A percentile compares a stretch with the other conserved stretches of the same genome.
Evolutionary conservation across 148 eudicot genomes (phyloP).

Genomic region (Cornus controversa): DNA sequence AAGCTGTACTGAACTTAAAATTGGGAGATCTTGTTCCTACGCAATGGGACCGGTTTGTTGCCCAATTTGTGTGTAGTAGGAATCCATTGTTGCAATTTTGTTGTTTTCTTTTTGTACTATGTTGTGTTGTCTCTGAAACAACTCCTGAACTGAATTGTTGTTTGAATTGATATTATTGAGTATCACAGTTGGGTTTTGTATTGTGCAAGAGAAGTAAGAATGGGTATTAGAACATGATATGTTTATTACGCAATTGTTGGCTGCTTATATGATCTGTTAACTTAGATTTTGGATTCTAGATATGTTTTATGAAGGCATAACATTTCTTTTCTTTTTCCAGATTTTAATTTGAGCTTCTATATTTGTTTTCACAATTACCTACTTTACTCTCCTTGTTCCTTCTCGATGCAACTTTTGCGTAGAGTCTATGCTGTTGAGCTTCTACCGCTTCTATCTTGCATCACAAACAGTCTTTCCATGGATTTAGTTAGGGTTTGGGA

Average conservation of each 20-base stretch:
- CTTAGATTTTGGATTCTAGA: not conserved
- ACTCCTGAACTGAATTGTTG: constrained; percentile 13
- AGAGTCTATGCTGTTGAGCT: not conserved
- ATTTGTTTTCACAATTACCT: too few relatives aligned
- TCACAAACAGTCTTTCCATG: too few relatives aligned
- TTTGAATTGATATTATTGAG: constrained; percentile 1
- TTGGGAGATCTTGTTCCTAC: constrained; percentile 7
- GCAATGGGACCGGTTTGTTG: not conserved
- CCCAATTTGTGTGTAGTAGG: constrained; percentile 9
- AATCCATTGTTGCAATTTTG: constrained; percentile 14
- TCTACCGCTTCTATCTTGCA: not conserved
- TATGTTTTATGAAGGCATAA: not conserved
- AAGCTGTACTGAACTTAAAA: constrained; percentile 13
- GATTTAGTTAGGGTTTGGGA: not conserved
- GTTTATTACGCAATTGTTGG: not conserved
- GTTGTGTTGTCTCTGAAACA: constrained; percentile 16
- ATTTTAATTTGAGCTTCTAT: not conserved
- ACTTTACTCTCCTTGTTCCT: not conserved
- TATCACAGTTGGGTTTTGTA: not conserved
- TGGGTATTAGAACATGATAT: not conserved
- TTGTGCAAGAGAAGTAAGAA: too few relatives aligned
- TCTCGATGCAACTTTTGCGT: not conserved
- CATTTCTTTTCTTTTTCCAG: not conserved
- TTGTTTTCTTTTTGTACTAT: constrained; percentile 20
- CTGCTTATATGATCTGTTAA: not conserved